These are phyloP conservation scores for Starmerella potacharoeniae DNA, from an alignment of 805 yeast genomes.

Conservation along the genomic window DNA sequence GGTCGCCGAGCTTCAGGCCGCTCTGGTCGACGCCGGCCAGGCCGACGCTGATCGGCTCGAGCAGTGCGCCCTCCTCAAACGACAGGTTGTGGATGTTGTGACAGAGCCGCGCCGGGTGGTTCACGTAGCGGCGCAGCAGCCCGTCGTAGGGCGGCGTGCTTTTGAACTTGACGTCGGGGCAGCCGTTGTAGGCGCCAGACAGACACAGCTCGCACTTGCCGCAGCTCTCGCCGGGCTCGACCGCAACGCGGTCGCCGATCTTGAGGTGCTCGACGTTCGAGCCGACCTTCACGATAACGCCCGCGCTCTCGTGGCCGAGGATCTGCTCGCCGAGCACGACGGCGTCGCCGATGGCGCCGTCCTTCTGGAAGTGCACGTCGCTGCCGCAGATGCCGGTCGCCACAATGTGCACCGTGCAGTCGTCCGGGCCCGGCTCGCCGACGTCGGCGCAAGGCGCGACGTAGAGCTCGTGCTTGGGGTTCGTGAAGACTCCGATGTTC, in stretches of 20 bases:
- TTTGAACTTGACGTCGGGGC: conserved; percentile 30
- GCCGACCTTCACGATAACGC: conserved; percentile 40
- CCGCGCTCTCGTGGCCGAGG: conserved; percentile 51
- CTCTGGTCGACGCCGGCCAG: conserved; percentile 42
- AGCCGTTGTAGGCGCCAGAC: conserved; percentile 31
- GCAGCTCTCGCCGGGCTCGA: conserved; percentile 47
- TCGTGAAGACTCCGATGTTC: conserved; percentile 28
- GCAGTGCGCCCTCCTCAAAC: conserved; percentile 43
- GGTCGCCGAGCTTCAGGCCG: conserved; percentile 39
- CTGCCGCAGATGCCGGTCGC: conserved; percentile 70
- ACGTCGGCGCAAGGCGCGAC: conserved; percentile 21
- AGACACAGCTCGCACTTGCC: conserved; percentile 29
- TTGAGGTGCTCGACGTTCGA: conserved; percentile 36
- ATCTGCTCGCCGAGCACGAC: conserved; percentile 53
- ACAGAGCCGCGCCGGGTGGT: conserved; percentile 31
- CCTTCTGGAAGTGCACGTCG: conserved; percentile 57
- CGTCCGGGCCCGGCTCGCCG: conserved; percentile 25
- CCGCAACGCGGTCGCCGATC: conserved; percentile 36
- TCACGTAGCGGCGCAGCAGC: conserved; percentile 28
- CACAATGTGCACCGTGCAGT: conserved; percentile 46
- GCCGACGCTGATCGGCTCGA: conserved; percentile 46
- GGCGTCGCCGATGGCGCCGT: conserved; percentile 46
- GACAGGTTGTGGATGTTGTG: conserved; percentile 34
- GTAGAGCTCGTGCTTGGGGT: conserved; percentile 27
- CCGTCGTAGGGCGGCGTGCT: conserved; percentile 32